phyloP scores from a whole-genome alignment of 352 stramenopile species.

The Aphanomyces cochlioides region DNA sequence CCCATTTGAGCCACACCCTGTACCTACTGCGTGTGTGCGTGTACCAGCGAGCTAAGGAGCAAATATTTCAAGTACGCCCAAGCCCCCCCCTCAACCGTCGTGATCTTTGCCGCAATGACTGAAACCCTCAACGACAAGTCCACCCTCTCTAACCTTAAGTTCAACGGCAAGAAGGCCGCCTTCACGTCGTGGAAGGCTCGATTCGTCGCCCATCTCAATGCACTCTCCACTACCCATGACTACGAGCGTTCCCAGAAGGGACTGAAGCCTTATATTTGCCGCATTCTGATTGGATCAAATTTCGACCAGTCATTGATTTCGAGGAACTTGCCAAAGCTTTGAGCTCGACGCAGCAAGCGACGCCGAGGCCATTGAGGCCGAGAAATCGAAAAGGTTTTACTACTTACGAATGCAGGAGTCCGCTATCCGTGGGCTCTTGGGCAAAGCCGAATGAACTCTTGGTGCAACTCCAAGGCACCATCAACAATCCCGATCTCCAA shows the following conservation, averaged over 20 bases:
- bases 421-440: background rate
- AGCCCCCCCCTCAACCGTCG: background rate
- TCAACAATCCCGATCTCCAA: background rate
- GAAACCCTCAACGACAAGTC: background rate
- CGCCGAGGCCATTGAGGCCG: background rate
- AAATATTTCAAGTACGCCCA: slow-evolving; percentile 2
- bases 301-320: background rate
- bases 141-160: background rate
- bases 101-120: background rate
- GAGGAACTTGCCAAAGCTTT: background rate
- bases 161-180: background rate
- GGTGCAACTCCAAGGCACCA: slow-evolving; percentile 1
- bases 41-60: too few species aligned
- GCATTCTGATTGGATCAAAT: background rate
- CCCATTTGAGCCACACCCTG: too few species aligned
- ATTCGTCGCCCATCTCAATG: background rate
- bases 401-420: background rate
- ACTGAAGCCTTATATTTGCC: background rate
- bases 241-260: background rate
- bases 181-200: background rate
- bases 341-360: background rate
- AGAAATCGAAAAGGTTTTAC: background rate
- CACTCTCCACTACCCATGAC: background rate
- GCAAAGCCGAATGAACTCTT: background rate
- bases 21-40: too few species aligned